Conservation (phyloP, 176 grass and related monocot species). For the Musa itinerans region DNA sequence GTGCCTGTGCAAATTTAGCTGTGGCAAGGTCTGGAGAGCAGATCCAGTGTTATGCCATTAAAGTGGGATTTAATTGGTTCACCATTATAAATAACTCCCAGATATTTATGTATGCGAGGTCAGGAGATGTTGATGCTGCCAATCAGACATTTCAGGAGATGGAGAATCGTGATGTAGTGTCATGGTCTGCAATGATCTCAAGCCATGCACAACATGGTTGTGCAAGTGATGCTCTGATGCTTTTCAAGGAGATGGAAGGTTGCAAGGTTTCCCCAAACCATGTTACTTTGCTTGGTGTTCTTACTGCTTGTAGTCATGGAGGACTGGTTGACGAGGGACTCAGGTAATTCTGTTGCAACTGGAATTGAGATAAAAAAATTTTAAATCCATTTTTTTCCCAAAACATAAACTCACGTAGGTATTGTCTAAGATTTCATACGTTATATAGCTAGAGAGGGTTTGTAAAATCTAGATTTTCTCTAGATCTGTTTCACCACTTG, state of each 20-base stretch:
- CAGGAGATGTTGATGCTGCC: slow-evolving; percentile 55
- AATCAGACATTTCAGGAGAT: slow-evolving; percentile 55
- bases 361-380: background rate
- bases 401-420: background rate
- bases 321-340: slow-evolving; percentile 70
- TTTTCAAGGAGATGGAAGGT: slow-evolving; percentile 47
- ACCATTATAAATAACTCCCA: slow-evolving; percentile 54
- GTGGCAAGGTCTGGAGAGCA: slow-evolving; percentile 46
- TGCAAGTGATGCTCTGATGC: slow-evolving; percentile 35
- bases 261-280: slow-evolving; percentile 44
- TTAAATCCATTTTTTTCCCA: background rate
- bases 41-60: slow-evolving; percentile 50
- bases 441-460: too few species aligned
- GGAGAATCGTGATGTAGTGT: slow-evolving; percentile 43
- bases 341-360: slow-evolving; percentile 21
- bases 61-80: slow-evolving; percentile 44
- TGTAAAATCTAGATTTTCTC: too few species aligned
- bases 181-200: slow-evolving; percentile 75
- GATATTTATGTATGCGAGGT: slow-evolving; percentile 75
- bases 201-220: slow-evolving; percentile 62
- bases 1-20: slow-evolving; percentile 57
- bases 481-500: too few species aligned
- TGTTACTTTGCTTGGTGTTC: slow-evolving; percentile 63
- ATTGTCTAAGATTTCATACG: background rate
- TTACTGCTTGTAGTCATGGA: slow-evolving; percentile 75